phyloP scores from a whole-genome alignment of 345 rosid species.

The Excoecaria agallocha region DNA sequence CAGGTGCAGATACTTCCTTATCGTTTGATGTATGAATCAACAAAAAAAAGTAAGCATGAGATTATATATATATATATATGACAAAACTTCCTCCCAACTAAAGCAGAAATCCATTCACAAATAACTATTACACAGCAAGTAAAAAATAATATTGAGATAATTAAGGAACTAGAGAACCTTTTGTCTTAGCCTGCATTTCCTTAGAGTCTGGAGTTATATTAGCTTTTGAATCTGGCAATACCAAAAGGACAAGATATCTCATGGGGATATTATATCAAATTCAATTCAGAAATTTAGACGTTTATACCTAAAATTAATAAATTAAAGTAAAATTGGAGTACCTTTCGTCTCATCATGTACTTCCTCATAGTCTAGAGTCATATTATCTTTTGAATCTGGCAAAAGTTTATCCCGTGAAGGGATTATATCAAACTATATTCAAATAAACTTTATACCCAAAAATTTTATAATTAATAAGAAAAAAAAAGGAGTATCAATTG shows the following conservation, averaged over 20 bases:
- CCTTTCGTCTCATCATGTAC: too few species aligned
- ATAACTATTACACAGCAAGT: background rate
- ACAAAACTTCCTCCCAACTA: background rate
- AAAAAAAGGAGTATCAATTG: background rate
- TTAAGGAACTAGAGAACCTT: slow-evolving; percentile 39
- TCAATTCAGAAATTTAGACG: too few species aligned
- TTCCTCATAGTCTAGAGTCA: too few species aligned
- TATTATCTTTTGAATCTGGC: too few species aligned
- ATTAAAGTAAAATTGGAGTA: too few species aligned
- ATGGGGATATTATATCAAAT: too few species aligned
- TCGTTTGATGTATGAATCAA: slow-evolving; percentile 44
- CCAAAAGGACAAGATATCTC: too few species aligned
- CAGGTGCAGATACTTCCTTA: slow-evolving; percentile 47
- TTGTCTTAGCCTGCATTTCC: slow-evolving; percentile 39
- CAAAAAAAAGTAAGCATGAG: slow-evolving; percentile 6
- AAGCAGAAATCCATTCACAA: background rate
- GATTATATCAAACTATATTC: too few species aligned
- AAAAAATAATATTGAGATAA: background rate
- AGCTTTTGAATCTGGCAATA: too few species aligned
- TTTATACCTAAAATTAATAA: too few species aligned
- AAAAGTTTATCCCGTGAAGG: too few species aligned
- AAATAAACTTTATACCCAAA: too few species aligned
- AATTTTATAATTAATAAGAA: background rate
- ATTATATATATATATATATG: background rate
- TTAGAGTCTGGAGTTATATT: slow-evolving; percentile 27